These are phyloP conservation scores for Naganishia liquefaciens DNA, from an alignment of 1,284 basidiomycete genomes.

Conservation along the genomic window DNA sequence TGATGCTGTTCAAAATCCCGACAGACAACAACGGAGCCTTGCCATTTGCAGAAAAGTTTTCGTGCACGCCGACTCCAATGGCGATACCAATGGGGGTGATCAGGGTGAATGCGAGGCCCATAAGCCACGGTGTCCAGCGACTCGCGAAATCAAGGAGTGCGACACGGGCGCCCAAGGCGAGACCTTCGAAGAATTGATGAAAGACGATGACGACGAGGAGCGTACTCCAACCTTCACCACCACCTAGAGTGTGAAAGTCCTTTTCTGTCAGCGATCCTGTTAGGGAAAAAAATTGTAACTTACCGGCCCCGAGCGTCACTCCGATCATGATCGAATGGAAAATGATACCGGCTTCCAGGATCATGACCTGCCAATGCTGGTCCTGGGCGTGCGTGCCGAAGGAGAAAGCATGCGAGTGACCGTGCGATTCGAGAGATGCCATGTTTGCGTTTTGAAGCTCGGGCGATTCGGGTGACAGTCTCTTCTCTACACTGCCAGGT, in stretches of 20 bases:
- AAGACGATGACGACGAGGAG: constrained; percentile 42
- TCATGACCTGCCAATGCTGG: constrained; percentile 48
- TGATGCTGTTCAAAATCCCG: constrained; percentile 45
- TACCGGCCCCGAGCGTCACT: constrained; percentile 48
- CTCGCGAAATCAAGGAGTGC: constrained; percentile 35
- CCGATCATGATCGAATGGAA: constrained; percentile 52
- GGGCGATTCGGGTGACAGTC: constrained; percentile 16
- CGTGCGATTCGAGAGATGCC: constrained; percentile 23
- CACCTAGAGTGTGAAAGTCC: neutral
- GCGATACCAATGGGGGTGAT: constrained; percentile 38
- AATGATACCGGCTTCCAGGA: constrained; percentile 56
- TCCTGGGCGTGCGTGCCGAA: constrained; percentile 32
- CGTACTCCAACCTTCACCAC: constrained; percentile 31
- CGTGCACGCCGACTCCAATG: constrained; percentile 44
- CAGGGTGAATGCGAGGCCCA: constrained; percentile 39
- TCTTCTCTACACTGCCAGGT: constrained; percentile 2
- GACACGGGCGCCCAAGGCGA: constrained; percentile 43
- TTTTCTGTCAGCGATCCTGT: neutral
- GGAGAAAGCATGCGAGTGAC: constrained; percentile 36
- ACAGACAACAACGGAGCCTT: constrained; percentile 42
- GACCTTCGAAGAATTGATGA: constrained; percentile 46
- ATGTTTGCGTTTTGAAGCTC: neutral
- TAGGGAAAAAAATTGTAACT: neutral
- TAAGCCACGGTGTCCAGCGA: constrained; percentile 36
- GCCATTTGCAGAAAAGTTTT: constrained; percentile 44